phyloP scores from a whole-genome alignment of 2,329 filamentous ascomycete genomes.

The Coniella lustricola region DNA sequence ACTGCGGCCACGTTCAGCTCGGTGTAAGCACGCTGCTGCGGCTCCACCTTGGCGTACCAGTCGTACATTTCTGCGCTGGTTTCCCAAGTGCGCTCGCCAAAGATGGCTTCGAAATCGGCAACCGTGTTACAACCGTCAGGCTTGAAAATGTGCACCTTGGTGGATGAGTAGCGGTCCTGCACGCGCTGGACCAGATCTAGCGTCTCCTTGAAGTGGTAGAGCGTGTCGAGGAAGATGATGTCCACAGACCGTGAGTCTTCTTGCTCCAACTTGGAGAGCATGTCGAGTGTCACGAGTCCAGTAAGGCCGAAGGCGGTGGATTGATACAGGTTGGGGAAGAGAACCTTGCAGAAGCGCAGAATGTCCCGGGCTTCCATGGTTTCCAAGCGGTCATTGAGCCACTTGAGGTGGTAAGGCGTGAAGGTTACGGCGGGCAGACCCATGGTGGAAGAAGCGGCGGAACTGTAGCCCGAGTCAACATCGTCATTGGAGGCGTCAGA shows the following conservation, averaged over 20 bases:
- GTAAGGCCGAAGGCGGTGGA: conserved; percentile 78
- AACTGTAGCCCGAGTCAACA: conserved; percentile 80
- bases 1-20: conserved; percentile 85
- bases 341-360: conserved; percentile 83
- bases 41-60: conserved; percentile 96
- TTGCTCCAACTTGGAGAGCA: conserved; percentile 68
- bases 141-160: conserved; percentile 84
- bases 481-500: conserved; percentile 29
- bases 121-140: conserved; percentile 67
- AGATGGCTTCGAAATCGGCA: conserved; percentile 71
- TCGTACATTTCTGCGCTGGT: conserved; percentile 83
- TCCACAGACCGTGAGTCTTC: conserved; percentile 54
- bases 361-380: conserved; percentile 85
- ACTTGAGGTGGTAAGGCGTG: conserved; percentile 79
- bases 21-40: conserved; percentile 81
- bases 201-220: conserved; percentile 77
- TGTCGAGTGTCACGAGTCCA: conserved; percentile 76
- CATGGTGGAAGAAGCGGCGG: conserved; percentile 50
- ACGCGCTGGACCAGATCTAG: conserved; percentile 68
- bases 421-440: conserved; percentile 75
- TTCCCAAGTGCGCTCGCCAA: conserved; percentile 81
- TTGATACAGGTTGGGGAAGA: conserved; percentile 84
- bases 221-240: conserved; percentile 75
- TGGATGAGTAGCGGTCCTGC: conserved; percentile 65
- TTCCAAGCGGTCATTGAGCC: conserved; percentile 84